Conservation (phyloP, 2,329 filamentous ascomycete species). For the Exophiala spinifera region DNA sequence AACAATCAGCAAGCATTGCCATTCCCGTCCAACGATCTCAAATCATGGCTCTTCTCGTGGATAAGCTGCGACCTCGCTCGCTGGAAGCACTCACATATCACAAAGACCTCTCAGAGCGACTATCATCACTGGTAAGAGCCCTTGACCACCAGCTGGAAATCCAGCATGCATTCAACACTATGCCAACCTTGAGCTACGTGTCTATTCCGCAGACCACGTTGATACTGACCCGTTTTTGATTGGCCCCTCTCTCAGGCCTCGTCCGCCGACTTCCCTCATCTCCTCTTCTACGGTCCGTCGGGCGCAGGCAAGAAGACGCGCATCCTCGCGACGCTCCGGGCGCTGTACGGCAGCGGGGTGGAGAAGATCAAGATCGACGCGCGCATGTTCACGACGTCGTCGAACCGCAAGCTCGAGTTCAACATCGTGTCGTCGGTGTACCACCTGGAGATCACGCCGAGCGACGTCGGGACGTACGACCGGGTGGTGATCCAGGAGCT, state of each 20-base stretch:
- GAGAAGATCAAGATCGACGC: conserved; percentile 99
- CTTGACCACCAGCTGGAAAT: background rate
- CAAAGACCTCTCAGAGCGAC: conserved; percentile 76
- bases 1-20: too few species aligned
- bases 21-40: background rate
- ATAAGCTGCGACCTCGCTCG: conserved; percentile 56
- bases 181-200: too few species aligned
- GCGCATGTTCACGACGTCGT: conserved; percentile 87
- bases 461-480: conserved; percentile 94
- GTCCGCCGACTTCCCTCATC: conserved; percentile 95
- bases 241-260: conserved; percentile 76
- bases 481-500: conserved; percentile 93
- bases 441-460: conserved; percentile 96
- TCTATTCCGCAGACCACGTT: too few species aligned
- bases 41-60: conserved; percentile 63
- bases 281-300: conserved; percentile 94
- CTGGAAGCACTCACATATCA: conserved; percentile 74
- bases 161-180: conserved; percentile 5
- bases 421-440: conserved; percentile 97
- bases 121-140: conserved; percentile 73
- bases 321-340: conserved; percentile 90
- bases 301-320: conserved; percentile 97
- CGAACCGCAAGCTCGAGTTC: conserved; percentile 96
- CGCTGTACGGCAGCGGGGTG: conserved; percentile 92
- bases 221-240: conserved; percentile 18